Percentiles rank a stretch among this genome's conserved stretches.
Evolutionary conservation across 2,329 filamentous ascomycete genomes (phyloP).

Genomic region (Botrytis cinerea): DNA sequence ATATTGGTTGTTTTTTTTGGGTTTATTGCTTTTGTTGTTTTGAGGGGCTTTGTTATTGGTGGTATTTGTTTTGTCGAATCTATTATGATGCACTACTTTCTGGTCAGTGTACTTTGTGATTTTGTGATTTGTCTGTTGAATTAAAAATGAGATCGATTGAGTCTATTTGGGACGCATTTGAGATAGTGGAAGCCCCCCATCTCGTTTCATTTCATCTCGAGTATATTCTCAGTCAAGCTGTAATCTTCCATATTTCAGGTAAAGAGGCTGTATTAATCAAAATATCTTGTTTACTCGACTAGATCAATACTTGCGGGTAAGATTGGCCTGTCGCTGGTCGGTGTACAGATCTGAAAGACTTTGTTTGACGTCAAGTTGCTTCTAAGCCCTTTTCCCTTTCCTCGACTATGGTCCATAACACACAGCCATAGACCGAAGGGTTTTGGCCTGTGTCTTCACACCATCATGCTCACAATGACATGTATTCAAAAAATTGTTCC

Average conservation of each 20-base stretch:
- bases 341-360: neutral
- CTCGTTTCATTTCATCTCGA: neutral
- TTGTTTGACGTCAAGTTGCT: neutral
- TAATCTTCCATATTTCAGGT: neutral
- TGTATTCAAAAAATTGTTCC: no score
- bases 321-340: neutral
- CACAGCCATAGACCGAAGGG: neutral
- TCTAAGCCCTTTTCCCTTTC: neutral
- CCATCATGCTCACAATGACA: neutral
- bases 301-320: neutral
- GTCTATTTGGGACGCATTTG: neutral
- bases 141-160: neutral
- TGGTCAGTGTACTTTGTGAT: neutral
- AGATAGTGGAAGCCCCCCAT: neutral
- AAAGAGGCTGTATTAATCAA: neutral
- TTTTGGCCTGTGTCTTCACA: fast-evolving
- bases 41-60: no score
- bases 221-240: fast-evolving
- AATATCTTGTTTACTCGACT: neutral
- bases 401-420: neutral
- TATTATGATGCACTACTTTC: neutral
- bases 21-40: neutral
- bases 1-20: neutral
- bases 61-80: neutral
- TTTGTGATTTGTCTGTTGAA: neutral